Conservation (phyloP, 768 basidiomycete genomes). For the Hydnomerulius pinastri region DNA sequence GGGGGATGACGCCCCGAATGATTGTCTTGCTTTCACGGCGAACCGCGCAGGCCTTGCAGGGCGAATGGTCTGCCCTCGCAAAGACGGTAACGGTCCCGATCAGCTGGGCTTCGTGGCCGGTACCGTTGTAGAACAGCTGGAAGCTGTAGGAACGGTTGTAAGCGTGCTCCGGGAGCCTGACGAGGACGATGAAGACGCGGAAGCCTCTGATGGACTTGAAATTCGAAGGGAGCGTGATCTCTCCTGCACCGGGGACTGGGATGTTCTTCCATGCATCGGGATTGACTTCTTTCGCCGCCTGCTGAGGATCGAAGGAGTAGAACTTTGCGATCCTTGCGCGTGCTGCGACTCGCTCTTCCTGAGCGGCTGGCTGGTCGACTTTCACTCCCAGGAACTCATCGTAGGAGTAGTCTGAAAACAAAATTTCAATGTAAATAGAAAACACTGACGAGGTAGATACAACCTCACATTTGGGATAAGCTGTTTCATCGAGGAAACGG, state of each 20-base stretch:
- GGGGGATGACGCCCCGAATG: constrained; percentile 27
- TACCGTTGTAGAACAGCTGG: constrained; percentile 18
- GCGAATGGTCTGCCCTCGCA: constrained; percentile 20
- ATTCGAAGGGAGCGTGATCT: constrained; percentile 12
- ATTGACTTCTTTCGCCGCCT: not conserved
- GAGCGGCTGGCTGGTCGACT: constrained; percentile 20
- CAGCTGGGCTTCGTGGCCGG: constrained; percentile 6
- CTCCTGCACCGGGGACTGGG: constrained; percentile 9
- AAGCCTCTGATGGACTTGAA: constrained; percentile 20
- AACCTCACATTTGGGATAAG: constrained; percentile 24
- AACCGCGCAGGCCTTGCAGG: constrained; percentile 26
- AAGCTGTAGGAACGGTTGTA: constrained; percentile 25
- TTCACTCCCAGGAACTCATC: constrained; percentile 25
- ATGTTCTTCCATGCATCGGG: constrained; percentile 24
- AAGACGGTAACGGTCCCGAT: constrained; percentile 27
- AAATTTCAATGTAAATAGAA: not conserved
- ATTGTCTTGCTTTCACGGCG: constrained; percentile 18
- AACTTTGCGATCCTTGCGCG: constrained; percentile 24
- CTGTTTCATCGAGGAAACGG: constrained; percentile 20
- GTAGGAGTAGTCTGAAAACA: constrained; percentile 28
- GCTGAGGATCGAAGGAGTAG: constrained; percentile 26
- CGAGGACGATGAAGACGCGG: constrained; percentile 29
- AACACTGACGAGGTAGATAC: not conserved
- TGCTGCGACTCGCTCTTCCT: constrained; percentile 19
- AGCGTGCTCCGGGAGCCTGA: constrained; percentile 26